Evolutionary conservation across 2,329 filamentous ascomycete genomes (phyloP), one percentile per base, ranked within the genome.

Genomic region (Fusarium concolor): DNA sequence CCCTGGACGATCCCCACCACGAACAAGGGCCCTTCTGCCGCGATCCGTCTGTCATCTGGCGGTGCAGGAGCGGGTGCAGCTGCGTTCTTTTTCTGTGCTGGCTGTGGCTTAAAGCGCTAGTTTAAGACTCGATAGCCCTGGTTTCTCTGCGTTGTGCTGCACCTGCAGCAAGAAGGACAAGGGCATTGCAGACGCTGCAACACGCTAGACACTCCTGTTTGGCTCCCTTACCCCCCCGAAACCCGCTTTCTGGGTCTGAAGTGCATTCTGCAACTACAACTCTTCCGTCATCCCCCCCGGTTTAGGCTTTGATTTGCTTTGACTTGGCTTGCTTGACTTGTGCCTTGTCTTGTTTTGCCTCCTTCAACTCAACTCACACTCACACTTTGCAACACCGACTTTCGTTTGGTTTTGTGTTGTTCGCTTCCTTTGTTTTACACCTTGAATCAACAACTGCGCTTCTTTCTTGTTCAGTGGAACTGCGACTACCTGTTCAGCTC

Each of bases 241-340:
- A 65, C 65, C 70, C 67, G 70, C 65, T 59, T 72, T 69, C 62
- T 62, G 56, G 70, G 70, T 64, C 56, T 51, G 35, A 51, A 24
- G 49, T 51, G 37, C 49, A 44, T 51, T 31, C 26, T 62, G 57
- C 64, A 67, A 63, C 61, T 65, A 59, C 70, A 62, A 47, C 68
- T 52, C 54, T 64, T 57, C 56, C 51, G 62, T 65, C 60, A 67
- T 65, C 64, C 60, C 61, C 61, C 61, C 60, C 60, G 52, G 44
- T 45, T 61, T 44, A 26, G 52, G 49, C 35, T 53, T 24, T 63
- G 52, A 47, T 54, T 69, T 52, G 31, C 62, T 64, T 71, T 47
- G 56, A 17, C 33, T 53, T 62, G 57, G 5, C 29, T 31, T 31
- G 10, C 46, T 24, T 24, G 22, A 24, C 22, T 24, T 24, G 22